These are phyloP conservation scores for Diplotaxis tenuifolia DNA, from an alignment of 345 rosid genomes.

Conservation along the genomic window DNA sequence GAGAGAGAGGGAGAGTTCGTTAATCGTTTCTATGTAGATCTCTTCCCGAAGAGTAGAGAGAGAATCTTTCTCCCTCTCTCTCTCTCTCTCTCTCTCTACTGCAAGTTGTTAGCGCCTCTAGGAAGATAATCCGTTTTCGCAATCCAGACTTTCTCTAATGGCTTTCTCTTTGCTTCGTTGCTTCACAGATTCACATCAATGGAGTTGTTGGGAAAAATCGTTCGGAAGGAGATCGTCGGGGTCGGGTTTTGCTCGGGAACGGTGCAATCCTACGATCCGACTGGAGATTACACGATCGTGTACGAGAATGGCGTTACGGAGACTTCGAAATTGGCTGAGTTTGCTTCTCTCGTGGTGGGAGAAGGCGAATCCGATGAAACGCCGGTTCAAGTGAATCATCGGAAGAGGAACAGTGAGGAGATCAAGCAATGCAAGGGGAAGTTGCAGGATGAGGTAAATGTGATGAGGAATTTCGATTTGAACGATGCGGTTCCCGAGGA, in stretches of 20 bases:
- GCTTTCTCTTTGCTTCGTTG: neutral
- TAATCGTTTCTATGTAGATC: neutral
- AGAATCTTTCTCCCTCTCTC: too few species aligned
- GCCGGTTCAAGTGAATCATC: neutral
- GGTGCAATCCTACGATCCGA: conserved; percentile 58
- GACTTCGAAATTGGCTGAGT: conserved; percentile 45
- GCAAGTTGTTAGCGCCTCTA: too few species aligned
- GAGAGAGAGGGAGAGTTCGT: neutral
- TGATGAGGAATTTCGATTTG: conserved; percentile 43
- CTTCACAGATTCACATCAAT: conserved; percentile 21
- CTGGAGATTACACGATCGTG: conserved; percentile 56
- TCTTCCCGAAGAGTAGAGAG: too few species aligned
- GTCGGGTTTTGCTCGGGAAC: conserved; percentile 46
- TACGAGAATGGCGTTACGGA: conserved; percentile 68
- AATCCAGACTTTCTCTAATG: neutral
- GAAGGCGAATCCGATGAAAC: neutral
- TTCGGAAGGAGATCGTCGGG: conserved; percentile 55
- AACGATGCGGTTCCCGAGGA: conserved; percentile 40
- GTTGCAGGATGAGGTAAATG: conserved; percentile 27
- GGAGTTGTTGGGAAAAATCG: conserved; percentile 65
- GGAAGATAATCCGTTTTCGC: too few species aligned
- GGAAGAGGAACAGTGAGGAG: conserved; percentile 42
- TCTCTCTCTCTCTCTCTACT: too few species aligned
- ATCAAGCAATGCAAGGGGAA: conserved; percentile 24
- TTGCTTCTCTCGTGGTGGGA: neutral